A percentile compares a stretch with the other conserved stretches of the same genome.
phyloP scores from a whole-genome alignment of 2,329 filamentous ascomycete genomes.

The Fusarium pseudograminearum region DNA sequence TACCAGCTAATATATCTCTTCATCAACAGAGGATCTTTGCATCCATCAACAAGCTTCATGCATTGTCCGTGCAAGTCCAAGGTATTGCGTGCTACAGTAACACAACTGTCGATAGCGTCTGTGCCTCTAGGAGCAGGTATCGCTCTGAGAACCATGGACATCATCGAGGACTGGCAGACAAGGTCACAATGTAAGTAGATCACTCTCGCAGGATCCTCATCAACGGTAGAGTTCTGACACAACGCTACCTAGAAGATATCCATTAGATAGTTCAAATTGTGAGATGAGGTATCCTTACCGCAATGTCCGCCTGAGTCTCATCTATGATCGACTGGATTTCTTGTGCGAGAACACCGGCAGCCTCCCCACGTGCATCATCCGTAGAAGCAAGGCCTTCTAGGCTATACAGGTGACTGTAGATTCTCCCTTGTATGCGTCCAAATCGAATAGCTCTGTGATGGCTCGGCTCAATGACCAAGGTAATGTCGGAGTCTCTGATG shows the following conservation, averaged over 20 bases:
- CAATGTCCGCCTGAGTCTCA: slow-evolving; percentile 18
- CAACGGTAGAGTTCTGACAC: not conserved
- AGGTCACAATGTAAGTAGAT: slow-evolving; percentile 52
- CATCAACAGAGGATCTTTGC: slow-evolving; percentile 47
- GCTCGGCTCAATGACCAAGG: slow-evolving; percentile 28
- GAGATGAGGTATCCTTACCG: not conserved
- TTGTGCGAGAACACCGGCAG: slow-evolving; percentile 4
- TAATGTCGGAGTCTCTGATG: slow-evolving; percentile 52
- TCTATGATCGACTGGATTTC: slow-evolving; percentile 28
- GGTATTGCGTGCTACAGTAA: slow-evolving; percentile 50
- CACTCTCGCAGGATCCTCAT: slow-evolving; percentile 44
- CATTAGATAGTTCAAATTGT: not conserved
- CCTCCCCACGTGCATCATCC: not conserved
- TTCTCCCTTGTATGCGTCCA: slow-evolving; percentile 48
- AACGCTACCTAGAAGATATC: slow-evolving; percentile 7
- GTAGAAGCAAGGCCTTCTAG: slow-evolving; percentile 14
- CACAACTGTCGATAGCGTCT: slow-evolving; percentile 43
- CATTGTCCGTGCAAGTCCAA: slow-evolving; percentile 53
- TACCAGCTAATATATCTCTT: slow-evolving; percentile 55
- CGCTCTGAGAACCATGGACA: slow-evolving; percentile 52
- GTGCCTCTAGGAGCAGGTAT: slow-evolving; percentile 2
- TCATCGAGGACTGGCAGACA: slow-evolving; percentile 52
- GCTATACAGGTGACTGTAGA: slow-evolving; percentile 53
- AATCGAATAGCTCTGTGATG: slow-evolving; percentile 37
- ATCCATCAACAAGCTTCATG: slow-evolving; percentile 45